Percentiles rank a stretch among this genome's conserved stretches.
phyloP scores from a whole-genome alignment of 2,329 filamentous ascomycete species.

The Parasarocladium wereldwijsianum region DNA sequence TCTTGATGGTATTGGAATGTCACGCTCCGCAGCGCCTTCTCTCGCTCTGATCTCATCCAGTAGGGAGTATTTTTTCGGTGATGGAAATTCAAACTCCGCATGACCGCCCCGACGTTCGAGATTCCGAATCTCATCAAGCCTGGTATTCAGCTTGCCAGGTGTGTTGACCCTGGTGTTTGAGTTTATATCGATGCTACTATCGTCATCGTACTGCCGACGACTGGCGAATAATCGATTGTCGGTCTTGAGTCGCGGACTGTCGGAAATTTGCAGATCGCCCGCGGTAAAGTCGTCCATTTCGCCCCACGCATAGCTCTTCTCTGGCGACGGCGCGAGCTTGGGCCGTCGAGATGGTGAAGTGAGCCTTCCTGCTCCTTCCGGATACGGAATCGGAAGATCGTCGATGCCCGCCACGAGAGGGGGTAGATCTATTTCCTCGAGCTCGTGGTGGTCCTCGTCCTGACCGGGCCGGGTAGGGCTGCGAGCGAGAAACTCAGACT shows the following conservation, averaged over 20 bases:
- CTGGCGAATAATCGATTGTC: constrained; percentile 20
- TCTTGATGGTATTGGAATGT: constrained; percentile 16
- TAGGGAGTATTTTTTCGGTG: constrained; percentile 9
- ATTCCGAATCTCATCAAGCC: constrained; percentile 28
- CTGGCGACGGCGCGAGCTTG: constrained; percentile 20
- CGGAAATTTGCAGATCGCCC: constrained; percentile 37
- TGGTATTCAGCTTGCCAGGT: constrained; percentile 22
- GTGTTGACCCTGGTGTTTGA: constrained; percentile 13
- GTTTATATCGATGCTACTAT: constrained; percentile 14
- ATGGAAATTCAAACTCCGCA: constrained; percentile 1
- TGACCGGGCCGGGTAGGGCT: constrained; percentile 4
- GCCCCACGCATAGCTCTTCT: constrained; percentile 40
- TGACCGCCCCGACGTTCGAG: constrained; percentile 15
- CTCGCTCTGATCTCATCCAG: constrained; percentile 21
- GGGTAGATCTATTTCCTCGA: constrained; percentile 13
- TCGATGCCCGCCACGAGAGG: constrained; percentile 24
- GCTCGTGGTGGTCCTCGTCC: constrained; percentile 13
- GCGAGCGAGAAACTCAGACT: too few relatives aligned
- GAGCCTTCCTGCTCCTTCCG: constrained; percentile 11
- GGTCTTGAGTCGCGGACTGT: constrained; percentile 36
- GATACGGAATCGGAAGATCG: constrained; percentile 19
- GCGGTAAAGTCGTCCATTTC: constrained; percentile 43
- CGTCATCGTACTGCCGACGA: constrained; percentile 17
- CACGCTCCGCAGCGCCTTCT: constrained; percentile 17
- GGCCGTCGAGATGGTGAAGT: neutral